Base-by-base conservation (phyloP, 768 basidiomycete genomes). In the Naganishia randhawae region DNA sequence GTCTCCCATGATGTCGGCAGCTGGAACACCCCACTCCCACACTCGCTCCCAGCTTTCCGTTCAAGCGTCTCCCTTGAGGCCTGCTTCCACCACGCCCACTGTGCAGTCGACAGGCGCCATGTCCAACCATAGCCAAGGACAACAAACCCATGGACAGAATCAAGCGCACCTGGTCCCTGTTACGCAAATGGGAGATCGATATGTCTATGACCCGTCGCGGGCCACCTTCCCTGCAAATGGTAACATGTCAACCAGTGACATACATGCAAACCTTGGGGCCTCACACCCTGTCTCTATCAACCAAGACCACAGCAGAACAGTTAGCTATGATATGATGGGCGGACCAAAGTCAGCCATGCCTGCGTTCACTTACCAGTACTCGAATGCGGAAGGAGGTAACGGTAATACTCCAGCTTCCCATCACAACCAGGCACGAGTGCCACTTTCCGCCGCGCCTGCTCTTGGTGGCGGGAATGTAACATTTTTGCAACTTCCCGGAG, bases 381-480 rank as follows among this genome's bases (percentile, higher is more conserved):
- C 29, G 57, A 61, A 61, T 42, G 22, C 22, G 3, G 57, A 61
- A 10, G 32, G n/a, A 37, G 57, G 25, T 39, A 61, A 61, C n/a
- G 57, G 57, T 13, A 39, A 61, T 7, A 14, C n/a, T 19, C 16
- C 39, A 2, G 32, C 37, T 8, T 61, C 37, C 32, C 27, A 55
- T 11, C 33, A 22, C 8, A 29, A 61, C n/a, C 39, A 41, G 19
- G 37, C 7, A 39, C 57, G 57, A 13, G 19, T 39, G 11, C 57
- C 57, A 10, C 17, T 61, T 5, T 61, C 57, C 5, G 57, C 57
- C 14, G 57, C 57, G 2, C 57, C 57, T 1, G 57, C 57, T 7
- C 57, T 61, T 22, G 57, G 57, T 61, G 57, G 57, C n/a, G 57
- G 57, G n/a, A n/a, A n/a, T n/a, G 57, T 61, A n/a, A 61, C 57